Percentiles rank a stretch among this genome's conserved stretches.
Evolutionary conservation across 192 early-diverging fungal genomes (phyloP).

Genomic region (Coemansia sp.): DNA sequence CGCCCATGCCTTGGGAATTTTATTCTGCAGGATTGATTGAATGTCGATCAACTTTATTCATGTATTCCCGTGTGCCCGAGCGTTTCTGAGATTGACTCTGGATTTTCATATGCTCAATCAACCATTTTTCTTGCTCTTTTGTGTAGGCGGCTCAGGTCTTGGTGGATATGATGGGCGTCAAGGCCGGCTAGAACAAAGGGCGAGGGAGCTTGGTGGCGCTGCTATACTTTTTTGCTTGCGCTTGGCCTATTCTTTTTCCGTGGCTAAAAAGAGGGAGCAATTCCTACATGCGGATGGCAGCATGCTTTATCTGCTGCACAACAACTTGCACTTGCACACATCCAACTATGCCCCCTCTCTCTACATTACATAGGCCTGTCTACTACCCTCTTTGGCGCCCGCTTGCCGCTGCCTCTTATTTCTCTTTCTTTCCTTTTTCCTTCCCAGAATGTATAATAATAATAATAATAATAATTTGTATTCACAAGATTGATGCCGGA

Average conservation of each 20-base stretch:
- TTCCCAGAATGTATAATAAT: not conserved
- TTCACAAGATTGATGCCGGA: constrained; percentile 4
- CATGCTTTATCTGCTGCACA: constrained; percentile 1
- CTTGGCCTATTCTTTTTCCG: not conserved
- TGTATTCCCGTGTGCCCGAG: constrained; percentile 1
- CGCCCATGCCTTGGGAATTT: not conserved
- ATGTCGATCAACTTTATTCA: not conserved
- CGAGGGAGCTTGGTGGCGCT: constrained; percentile 1
- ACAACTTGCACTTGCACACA: not conserved
- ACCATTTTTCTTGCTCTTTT: not conserved
- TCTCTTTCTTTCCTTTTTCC: not conserved
- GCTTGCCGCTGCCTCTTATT: not conserved
- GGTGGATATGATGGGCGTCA: constrained; percentile 52
- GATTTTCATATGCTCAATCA: not conserved
- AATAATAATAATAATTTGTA: not conserved
- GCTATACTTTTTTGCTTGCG: not conserved
- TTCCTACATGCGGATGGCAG: not conserved
- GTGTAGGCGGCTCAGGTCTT: constrained; percentile 56
- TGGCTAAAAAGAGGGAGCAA: not conserved
- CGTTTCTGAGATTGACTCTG: not conserved
- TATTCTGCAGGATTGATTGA: not conserved
- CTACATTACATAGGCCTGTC: not conserved
- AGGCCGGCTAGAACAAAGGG: constrained; percentile 17
- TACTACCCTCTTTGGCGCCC: not conserved
- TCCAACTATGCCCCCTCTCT: not conserved